These are phyloP conservation scores for Tetracladium maxilliforme DNA, from an alignment of 2,329 filamentous ascomycete genomes.

Conservation along the genomic window DNA sequence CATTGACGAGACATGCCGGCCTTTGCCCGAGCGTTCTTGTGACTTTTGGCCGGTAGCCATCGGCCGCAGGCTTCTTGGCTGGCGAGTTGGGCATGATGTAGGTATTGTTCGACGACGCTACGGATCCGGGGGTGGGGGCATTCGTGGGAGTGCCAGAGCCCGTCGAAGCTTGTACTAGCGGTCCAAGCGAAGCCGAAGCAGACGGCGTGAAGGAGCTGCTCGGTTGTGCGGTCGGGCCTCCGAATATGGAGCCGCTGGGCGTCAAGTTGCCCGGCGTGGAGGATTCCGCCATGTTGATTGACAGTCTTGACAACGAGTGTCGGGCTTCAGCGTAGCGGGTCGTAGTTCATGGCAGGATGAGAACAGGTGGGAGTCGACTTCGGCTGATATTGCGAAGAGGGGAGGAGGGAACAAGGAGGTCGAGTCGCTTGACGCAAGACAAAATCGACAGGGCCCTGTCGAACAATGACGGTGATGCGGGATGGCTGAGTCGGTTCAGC, in stretches of 20 bases:
- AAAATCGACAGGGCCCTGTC: too few relatives aligned
- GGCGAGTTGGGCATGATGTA: conserved; percentile 88
- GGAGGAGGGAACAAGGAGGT: too few relatives aligned
- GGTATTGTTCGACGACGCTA: conserved; percentile 53
- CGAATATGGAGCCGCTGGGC: conserved; percentile 1
- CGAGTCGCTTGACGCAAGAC: too few relatives aligned
- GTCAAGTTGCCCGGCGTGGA: conserved; percentile 1
- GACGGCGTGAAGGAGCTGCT: neutral
- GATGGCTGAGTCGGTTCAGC: too few relatives aligned
- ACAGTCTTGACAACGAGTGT: too few relatives aligned
- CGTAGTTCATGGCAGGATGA: too few relatives aligned
- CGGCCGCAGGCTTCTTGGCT: conserved; percentile 45
- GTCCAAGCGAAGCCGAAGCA: neutral
- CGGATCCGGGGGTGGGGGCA: conserved; percentile 25
- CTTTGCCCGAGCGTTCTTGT: conserved; percentile 65
- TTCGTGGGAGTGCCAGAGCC: conserved; percentile 3
- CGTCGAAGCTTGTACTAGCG: neutral
- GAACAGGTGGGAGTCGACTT: too few relatives aligned
- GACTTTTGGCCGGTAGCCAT: conserved; percentile 74
- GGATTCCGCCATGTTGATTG: conserved; percentile 1
- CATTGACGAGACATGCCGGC: conserved; percentile 91
- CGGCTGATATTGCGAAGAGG: too few relatives aligned
- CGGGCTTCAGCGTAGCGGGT: too few relatives aligned
- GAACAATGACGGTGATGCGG: too few relatives aligned
- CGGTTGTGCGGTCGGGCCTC: too few relatives aligned